phyloP scores from a whole-genome alignment of 805 yeast genomes.

The Cyberlindnera subsufficiens region DNA sequence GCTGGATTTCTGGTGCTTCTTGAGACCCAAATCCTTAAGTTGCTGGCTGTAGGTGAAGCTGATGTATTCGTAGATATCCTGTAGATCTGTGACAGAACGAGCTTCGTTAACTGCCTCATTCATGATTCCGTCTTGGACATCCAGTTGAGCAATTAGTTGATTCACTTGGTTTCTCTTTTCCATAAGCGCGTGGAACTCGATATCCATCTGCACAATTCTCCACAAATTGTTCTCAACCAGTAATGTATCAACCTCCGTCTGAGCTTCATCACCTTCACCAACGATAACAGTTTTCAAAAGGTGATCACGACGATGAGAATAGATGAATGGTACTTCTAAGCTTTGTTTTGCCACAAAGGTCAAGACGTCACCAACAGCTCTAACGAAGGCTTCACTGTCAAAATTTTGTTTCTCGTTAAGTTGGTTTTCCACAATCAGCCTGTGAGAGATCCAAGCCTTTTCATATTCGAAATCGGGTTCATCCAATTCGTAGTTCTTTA shows the following conservation, averaged over 20 bases:
- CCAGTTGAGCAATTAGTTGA: conserved; percentile 47
- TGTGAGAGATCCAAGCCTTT: conserved; percentile 73
- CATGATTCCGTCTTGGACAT: conserved; percentile 51
- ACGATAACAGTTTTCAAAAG: conserved; percentile 51
- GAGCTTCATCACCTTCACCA: conserved; percentile 37
- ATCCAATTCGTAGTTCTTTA: conserved; percentile 62
- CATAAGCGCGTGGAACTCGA: conserved; percentile 80
- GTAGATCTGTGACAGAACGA: conserved; percentile 68
- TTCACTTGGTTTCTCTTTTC: conserved; percentile 65
- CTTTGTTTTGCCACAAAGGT: conserved; percentile 71
- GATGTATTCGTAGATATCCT: conserved; percentile 80
- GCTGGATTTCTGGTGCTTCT: conserved; percentile 38
- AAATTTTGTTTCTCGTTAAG: conserved; percentile 18
- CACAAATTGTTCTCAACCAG: conserved; percentile 83
- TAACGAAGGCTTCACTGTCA: conserved; percentile 48
- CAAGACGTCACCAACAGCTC: conserved; percentile 65
- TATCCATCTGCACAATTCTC: conserved; percentile 81
- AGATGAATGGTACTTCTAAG: conserved; percentile 89
- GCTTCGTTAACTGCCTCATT: conserved; percentile 52
- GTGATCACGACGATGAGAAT: conserved; percentile 93
- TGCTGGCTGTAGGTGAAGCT: conserved; percentile 57
- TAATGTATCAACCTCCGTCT: conserved; percentile 35
- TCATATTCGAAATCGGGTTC: conserved; percentile 67
- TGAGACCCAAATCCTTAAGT: conserved; percentile 29
- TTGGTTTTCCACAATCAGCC: conserved; percentile 52